A percentile compares a stretch with the other conserved stretches of the same genome.
Conservation (phyloP, 2,329 filamentous ascomycete species). For the Stagonosporopsis chrysanthemi region DNA sequence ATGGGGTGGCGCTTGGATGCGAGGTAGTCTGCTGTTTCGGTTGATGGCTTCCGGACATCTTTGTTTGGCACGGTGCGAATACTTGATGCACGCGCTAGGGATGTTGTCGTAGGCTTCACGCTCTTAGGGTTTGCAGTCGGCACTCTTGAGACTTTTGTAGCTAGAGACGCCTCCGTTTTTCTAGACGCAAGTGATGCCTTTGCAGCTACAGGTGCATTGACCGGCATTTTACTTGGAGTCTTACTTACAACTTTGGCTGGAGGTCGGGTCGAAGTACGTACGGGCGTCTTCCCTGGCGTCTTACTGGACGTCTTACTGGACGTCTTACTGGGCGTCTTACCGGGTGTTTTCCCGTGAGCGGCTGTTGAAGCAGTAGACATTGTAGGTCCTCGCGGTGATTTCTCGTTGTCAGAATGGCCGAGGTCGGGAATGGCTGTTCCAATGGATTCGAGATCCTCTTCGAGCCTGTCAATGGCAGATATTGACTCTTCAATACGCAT, state of each 20-base stretch:
- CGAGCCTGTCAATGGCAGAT: conserved; percentile 59
- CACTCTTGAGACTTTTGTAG: conserved; percentile 36
- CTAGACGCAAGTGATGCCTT: not conserved
- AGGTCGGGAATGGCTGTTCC: conserved; percentile 49
- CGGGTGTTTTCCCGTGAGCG: conserved; percentile 14
- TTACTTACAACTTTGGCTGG: not conserved
- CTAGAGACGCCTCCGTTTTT: conserved; percentile 9
- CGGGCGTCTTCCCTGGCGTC: not conserved
- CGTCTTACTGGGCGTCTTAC: conserved; percentile 3
- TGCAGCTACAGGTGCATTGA: not conserved
- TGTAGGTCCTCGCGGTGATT: conserved; percentile 35
- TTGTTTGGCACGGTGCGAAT: conserved; percentile 34
- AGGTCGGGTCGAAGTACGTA: not conserved
- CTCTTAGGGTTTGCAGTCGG: conserved; percentile 39
- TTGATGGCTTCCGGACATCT: conserved; percentile 32
- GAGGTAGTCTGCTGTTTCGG: conserved; percentile 47
- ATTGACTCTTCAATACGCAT: conserved; percentile 57
- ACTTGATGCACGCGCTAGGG: conserved; percentile 38
- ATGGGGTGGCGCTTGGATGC: conserved; percentile 57
- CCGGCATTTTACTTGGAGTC: not conserved
- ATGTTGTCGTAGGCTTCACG: conserved; percentile 37
- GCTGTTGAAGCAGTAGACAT: conserved; percentile 14
- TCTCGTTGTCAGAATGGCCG: conserved; percentile 42
- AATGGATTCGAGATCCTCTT: conserved; percentile 60
- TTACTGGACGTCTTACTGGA: not conserved